phyloP scores from a whole-genome alignment of 257 asterid species.

The Plantago ovata region DNA sequence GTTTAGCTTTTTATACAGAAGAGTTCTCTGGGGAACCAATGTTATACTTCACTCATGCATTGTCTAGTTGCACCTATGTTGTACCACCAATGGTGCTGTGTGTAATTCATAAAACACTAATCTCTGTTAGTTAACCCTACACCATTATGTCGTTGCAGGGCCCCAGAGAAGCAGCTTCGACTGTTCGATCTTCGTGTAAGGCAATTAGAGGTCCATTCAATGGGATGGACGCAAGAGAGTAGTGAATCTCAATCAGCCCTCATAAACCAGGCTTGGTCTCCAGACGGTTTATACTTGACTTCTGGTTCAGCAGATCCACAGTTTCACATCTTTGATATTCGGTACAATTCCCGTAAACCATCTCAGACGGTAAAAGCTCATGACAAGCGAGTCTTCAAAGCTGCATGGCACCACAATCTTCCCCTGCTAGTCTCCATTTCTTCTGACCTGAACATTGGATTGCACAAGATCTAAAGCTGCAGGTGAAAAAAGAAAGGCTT shows the following conservation, averaged over 20 bases:
- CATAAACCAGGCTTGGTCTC: slow-evolving; percentile 89
- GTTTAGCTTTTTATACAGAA: too few species aligned
- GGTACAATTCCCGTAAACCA: slow-evolving; percentile 57
- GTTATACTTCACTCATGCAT: too few species aligned
- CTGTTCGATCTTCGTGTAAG: slow-evolving; percentile 66
- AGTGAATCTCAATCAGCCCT: slow-evolving; percentile 89
- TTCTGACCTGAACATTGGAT: slow-evolving; percentile 75
- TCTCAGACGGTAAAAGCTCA: slow-evolving; percentile 76
- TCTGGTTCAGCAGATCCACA: slow-evolving; percentile 91
- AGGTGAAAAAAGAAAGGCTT: background rate
- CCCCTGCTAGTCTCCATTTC: slow-evolving; percentile 89
- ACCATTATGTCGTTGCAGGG: slow-evolving; percentile 39
- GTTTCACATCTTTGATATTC: slow-evolving; percentile 78
- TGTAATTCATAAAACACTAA: background rate
- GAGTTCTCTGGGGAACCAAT: too few species aligned
- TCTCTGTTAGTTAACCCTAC: background rate
- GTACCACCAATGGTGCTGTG: background rate
- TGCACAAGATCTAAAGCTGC: slow-evolving; percentile 42
- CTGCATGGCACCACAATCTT: slow-evolving; percentile 74
- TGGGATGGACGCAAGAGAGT: slow-evolving; percentile 92
- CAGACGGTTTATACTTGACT: slow-evolving; percentile 70
- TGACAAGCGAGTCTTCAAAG: slow-evolving; percentile 89
- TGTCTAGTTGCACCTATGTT: too few species aligned
- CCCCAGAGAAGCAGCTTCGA: slow-evolving; percentile 73
- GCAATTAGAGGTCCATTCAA: slow-evolving; percentile 51